Evolutionary conservation across 2,329 filamentous ascomycete species (phyloP).

Genomic region (Anthostomella pinea): DNA sequence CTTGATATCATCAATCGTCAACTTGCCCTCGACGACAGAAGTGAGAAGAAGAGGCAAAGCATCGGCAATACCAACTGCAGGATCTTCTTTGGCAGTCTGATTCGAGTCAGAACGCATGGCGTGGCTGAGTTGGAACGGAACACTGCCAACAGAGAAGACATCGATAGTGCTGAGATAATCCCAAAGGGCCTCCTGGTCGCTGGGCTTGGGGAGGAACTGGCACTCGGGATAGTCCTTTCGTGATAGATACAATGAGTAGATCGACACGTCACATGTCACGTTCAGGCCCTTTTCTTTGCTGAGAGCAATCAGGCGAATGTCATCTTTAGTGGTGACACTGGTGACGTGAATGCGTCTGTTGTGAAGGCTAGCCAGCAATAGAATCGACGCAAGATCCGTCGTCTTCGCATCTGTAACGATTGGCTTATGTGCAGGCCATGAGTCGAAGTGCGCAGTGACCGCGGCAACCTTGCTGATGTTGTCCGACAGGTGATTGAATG

Average conservation of each 20-base stretch:
- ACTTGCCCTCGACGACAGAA: constrained; percentile 68
- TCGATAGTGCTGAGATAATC: constrained; percentile 70
- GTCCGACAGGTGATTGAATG: constrained; percentile 76
- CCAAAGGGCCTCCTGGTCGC: constrained; percentile 73
- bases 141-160: constrained; percentile 74
- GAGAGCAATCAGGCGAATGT: constrained; percentile 72
- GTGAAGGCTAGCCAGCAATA: constrained; percentile 75
- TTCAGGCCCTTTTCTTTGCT: constrained; percentile 79
- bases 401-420: constrained; percentile 80
- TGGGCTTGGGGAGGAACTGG: constrained; percentile 60
- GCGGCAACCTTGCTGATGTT: constrained; percentile 83
- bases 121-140: constrained; percentile 72
- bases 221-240: constrained; percentile 68
- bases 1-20: constrained; percentile 73
- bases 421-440: constrained; percentile 75
- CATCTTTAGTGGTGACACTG: constrained; percentile 76
- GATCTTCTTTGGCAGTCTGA: constrained; percentile 48
- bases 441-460: constrained; percentile 74
- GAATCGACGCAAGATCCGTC: constrained; percentile 76
- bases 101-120: constrained; percentile 36
- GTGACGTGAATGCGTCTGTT: constrained; percentile 76
- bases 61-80: constrained; percentile 67
- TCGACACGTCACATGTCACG: constrained; percentile 79
- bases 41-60: constrained; percentile 72
- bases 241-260: constrained; percentile 74